phyloP scores from a whole-genome alignment of 805 yeast species.

The Scheffersomyces spartinae region DNA sequence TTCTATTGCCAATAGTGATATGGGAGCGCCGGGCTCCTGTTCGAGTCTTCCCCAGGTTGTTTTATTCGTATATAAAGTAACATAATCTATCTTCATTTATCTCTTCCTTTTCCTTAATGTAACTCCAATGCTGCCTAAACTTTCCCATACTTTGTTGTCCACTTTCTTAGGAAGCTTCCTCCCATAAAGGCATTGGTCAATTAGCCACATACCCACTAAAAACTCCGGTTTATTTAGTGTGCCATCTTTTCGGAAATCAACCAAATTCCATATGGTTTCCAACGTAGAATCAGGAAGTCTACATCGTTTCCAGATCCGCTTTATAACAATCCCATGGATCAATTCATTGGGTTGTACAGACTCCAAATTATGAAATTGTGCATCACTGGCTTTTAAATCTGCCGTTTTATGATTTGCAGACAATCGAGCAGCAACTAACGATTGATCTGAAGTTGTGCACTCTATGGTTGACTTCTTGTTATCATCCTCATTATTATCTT shows the following conservation, averaged over 20 bases:
- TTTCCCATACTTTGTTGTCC: conserved; percentile 66
- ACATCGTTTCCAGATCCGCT: conserved; percentile 74
- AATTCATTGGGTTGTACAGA: conserved; percentile 18
- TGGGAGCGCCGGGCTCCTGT: no score
- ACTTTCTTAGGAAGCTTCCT: conserved; percentile 71
- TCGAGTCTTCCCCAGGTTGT: no score
- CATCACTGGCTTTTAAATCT: conserved; percentile 9
- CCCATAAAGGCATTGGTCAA: conserved; percentile 93
- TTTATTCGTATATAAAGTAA: no score
- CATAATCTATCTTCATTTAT: no score
- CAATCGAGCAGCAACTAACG: conserved; percentile 27
- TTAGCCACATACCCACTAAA: conserved; percentile 95
- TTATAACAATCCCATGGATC: conserved; percentile 54
- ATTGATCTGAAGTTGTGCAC: conserved; percentile 11
- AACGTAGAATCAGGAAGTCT: conserved; percentile 50
- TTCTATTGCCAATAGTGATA: no score
- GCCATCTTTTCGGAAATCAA: conserved; percentile 59
- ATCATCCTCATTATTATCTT: conserved; percentile 3
- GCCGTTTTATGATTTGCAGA: conserved; percentile 15
- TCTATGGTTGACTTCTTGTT: conserved; percentile 6
- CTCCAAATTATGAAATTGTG: conserved; percentile 18
- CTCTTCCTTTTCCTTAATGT: no score
- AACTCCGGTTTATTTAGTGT: conserved; percentile 72
- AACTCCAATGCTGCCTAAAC: conserved; percentile 50
- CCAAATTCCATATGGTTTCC: conserved; percentile 58